A percentile compares a stretch with the other conserved stretches of the same genome.
Conservation (phyloP, 2,329 filamentous ascomycete genomes). For the Niveomyces coronatus region DNA sequence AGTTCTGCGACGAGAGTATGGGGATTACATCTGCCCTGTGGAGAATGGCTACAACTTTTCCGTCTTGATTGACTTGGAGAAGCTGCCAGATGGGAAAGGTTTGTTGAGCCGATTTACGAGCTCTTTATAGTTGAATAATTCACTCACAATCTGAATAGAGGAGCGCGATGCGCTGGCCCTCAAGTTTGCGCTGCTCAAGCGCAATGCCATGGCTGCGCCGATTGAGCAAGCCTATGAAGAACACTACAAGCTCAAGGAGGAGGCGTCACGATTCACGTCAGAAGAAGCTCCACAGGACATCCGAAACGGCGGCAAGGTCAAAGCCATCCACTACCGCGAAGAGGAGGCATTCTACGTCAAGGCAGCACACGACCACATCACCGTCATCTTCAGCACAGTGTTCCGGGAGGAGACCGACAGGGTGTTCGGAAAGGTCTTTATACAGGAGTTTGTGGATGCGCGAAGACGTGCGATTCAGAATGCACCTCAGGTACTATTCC, state of each 20-base stretch:
- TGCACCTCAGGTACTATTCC: conserved; percentile 92
- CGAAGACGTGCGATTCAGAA: conserved; percentile 93
- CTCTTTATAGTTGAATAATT: neutral
- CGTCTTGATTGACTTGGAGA: conserved; percentile 78
- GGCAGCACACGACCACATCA: conserved; percentile 92
- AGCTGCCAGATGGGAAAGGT: conserved; percentile 72
- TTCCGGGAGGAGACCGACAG: conserved; percentile 97
- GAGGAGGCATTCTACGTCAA: conserved; percentile 99
- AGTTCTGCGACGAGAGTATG: conserved; percentile 90
- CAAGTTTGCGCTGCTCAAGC: conserved; percentile 85
- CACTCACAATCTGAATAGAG: conserved; percentile 39
- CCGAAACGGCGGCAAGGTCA: conserved; percentile 80
- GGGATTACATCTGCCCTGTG: conserved; percentile 74
- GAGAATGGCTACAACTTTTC: conserved; percentile 96
- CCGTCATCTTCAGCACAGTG: conserved; percentile 96
- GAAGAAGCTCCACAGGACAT: conserved; percentile 91
- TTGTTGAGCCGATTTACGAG: conserved; percentile 13
- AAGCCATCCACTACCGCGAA: conserved; percentile 96
- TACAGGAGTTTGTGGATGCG: conserved; percentile 98
- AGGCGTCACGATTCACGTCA: conserved; percentile 83
- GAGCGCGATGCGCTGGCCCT: conserved; percentile 76
- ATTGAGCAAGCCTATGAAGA: conserved; percentile 97
- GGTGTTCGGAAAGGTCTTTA: conserved; percentile 95
- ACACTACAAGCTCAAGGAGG: conserved; percentile 75
- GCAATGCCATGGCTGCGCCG: conserved; percentile 96